Percentiles rank a stretch among this genome's conserved stretches.
phyloP scores from a whole-genome alignment of 371 early-diverging fungal species.

The Rhizopus arrhizus region DNA sequence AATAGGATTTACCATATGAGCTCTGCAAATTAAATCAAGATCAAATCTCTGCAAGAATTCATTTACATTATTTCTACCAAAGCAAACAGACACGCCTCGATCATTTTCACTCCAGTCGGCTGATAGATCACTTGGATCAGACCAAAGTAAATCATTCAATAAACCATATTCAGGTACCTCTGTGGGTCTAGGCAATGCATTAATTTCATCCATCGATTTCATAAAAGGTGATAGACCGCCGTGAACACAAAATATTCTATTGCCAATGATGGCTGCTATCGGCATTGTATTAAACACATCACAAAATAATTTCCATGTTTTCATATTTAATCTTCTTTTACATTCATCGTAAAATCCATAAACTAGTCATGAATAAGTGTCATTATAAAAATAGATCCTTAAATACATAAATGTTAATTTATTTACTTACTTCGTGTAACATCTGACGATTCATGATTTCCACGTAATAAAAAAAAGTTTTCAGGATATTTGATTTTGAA shows the following conservation, averaged over 20 bases:
- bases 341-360: conserved; percentile 99
- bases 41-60: conserved; percentile 86
- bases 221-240: conserved; percentile 69
- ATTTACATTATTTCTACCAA: conserved; percentile 85
- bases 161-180: conserved; percentile 95
- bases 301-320: conserved; percentile 94
- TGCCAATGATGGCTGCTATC: conserved; percentile 91
- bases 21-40: conserved; percentile 93
- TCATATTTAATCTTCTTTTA: conserved; percentile 89
- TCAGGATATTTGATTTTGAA: conserved; percentile 97
- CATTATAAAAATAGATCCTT: background rate
- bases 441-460: conserved; percentile 97
- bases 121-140: conserved; percentile 75
- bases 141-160: conserved; percentile 88
- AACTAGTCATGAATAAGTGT: conserved; percentile 34
- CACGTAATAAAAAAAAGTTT: conserved; percentile 94
- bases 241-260: conserved; percentile 95
- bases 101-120: conserved; percentile 96
- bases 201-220: conserved; percentile 87
- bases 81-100: conserved; percentile 94
- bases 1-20: conserved; percentile 75
- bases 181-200: conserved; percentile 79
- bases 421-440: conserved; percentile 78
- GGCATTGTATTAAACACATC: conserved; percentile 97
- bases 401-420: background rate